These are phyloP conservation scores for Xerocomellus amylosporus DNA, from an alignment of 768 basidiomycete species.

Conservation along the genomic window DNA sequence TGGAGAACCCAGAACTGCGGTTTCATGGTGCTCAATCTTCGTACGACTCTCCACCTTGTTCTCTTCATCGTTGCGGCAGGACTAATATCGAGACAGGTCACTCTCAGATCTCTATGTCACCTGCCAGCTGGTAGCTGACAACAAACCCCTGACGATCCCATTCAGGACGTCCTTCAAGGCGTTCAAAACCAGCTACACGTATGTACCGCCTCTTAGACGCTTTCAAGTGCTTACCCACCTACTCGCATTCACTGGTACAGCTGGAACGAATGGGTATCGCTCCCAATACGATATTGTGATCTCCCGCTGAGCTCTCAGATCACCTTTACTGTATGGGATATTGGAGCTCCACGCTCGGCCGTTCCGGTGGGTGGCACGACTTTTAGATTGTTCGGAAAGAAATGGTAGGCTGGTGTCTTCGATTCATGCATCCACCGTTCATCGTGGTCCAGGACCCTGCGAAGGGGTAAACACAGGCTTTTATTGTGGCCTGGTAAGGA, in stretches of 20 bases:
- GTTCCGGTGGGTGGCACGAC: conserved; percentile 90
- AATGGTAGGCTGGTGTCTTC: conserved; percentile 55
- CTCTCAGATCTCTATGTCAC: conserved; percentile 93
- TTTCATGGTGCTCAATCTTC: conserved; percentile 82
- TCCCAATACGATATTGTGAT: conserved; percentile 92
- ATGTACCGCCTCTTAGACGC: conserved; percentile 22
- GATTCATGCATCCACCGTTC: background rate
- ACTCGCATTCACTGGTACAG: conserved; percentile 35
- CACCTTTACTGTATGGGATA: conserved; percentile 95
- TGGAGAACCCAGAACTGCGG: conserved; percentile 78
- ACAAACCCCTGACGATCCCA: conserved; percentile 88
- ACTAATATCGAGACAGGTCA: conserved; percentile 48
- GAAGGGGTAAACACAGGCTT: conserved; percentile 88
- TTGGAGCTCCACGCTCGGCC: conserved; percentile 75
- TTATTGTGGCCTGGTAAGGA: conserved; percentile 79
- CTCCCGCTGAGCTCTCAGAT: conserved; percentile 87
- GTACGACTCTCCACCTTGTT: conserved; percentile 38
- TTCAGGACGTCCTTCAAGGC: conserved; percentile 91
- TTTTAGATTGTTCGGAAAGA: conserved; percentile 88
- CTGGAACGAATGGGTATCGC: conserved; percentile 94
- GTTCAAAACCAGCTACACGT: conserved; percentile 83
- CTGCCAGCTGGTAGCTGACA: conserved; percentile 88
- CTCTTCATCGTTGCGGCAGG: conserved; percentile 7
- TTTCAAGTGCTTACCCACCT: background rate
- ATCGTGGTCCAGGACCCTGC: conserved; percentile 60